Percentiles rank a stretch among this genome's conserved stretches.
Conservation (phyloP, 2,329 filamentous ascomycete genomes). For the Lecanicillium sp. region DNA sequence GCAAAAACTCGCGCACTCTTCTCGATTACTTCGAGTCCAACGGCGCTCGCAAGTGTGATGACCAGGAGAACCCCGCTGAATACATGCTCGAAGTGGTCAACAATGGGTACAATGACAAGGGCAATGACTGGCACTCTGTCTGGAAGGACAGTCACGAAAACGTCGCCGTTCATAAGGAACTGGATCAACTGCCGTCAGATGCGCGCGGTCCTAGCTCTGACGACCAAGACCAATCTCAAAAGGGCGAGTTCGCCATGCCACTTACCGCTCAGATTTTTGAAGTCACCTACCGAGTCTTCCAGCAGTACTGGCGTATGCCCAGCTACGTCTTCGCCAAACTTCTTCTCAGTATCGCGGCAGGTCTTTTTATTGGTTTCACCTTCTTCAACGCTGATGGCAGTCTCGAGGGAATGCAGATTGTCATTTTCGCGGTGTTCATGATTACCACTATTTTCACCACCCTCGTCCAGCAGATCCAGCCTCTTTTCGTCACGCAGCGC, state of each 20-base stretch:
- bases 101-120: constrained; percentile 30
- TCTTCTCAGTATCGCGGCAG: constrained; percentile 50
- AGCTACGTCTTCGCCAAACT: constrained; percentile 72
- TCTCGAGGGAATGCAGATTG: constrained; percentile 65
- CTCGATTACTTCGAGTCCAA: constrained; percentile 59
- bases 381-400: constrained; percentile 54
- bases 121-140: constrained; percentile 59
- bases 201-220: background rate
- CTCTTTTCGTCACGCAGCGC: constrained; percentile 68
- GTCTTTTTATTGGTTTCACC: constrained; percentile 70
- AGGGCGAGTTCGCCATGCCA: constrained; percentile 72
- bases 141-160: constrained; percentile 54
- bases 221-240: constrained; percentile 37
- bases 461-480: constrained; percentile 67
- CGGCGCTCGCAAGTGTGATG: constrained; percentile 53
- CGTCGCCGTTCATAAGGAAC: constrained; percentile 49
- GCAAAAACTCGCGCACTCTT: constrained; percentile 50
- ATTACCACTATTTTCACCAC: constrained; percentile 67
- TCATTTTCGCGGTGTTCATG: constrained; percentile 72
- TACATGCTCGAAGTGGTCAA: constrained; percentile 60
- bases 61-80: constrained; percentile 67
- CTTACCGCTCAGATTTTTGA: constrained; percentile 59
- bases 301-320: constrained; percentile 80
- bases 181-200: constrained; percentile 47
- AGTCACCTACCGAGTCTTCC: constrained; percentile 64